Base-by-base conservation (phyloP, 164 flowering plant species). In the Vitis rupestris region DNA sequence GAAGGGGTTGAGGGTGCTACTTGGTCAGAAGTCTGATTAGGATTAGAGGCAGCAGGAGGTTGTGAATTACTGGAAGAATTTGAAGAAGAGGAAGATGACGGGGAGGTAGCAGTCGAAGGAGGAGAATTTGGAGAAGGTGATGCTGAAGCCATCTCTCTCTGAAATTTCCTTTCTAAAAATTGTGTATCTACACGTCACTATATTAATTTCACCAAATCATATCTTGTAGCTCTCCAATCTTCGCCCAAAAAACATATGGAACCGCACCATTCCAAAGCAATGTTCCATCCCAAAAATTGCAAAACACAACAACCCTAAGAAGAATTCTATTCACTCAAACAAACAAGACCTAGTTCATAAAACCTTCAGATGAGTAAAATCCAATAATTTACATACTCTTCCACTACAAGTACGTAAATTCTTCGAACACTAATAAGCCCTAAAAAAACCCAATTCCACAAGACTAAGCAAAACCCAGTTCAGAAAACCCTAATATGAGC, bases 71-170 rank as follows among this genome's bases (percentile, higher is more conserved):
- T 10, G 1, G 72, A 44, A 31, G 75, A 19, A 56, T 59, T 51
- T 47, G 70, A 62, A 10, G 61, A 19, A 4, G 71, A 15, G 27
- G 72, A 23, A 17, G 67, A 12, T 8, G 68, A 37, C 4, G 44
- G 50, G 77, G 47, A 31, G 79, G 72, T 31, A 66, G 77, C n/a
- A 71, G 65, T 27, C 73, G 69, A 13, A 72, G 77, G 75, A n/a
- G 72, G 59, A 69, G 77, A 59, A 57, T 29, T 31, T 19, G 74
- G 76, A 55, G 78, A 67, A 19, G 71, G 72, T 50, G 65, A 51
- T 27, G 67, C 0, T 17, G 69, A 75, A 68, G 75, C 61, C 79
- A 76, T 79, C 4, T 51, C 19, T 62, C 65, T 14, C 63, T n/a
- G 16, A 52, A 68, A 8, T 50, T 11, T 44, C 52, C 30, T 37